These are phyloP conservation scores for Populus tomentosa DNA, from an alignment of 441 rosid species.

Conservation along the genomic window DNA sequence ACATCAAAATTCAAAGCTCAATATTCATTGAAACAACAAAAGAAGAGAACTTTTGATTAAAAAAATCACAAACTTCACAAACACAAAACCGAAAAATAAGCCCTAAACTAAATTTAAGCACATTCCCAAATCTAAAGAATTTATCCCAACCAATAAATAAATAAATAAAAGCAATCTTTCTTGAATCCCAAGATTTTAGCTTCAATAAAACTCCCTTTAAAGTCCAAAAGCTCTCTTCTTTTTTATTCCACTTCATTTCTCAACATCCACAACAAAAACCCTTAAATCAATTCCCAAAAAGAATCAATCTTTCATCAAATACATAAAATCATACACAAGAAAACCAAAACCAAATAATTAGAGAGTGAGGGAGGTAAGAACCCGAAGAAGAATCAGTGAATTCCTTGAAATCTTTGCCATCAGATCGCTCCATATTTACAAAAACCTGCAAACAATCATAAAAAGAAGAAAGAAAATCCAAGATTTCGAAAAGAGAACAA, in stretches of 20 bases:
- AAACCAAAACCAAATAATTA: not conserved
- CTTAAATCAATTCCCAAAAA: not conserved
- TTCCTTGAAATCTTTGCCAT: conserved; percentile 43
- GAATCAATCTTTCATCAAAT: not conserved
- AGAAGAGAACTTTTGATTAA: not conserved
- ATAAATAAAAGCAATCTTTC: not conserved
- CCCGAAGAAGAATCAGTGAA: conserved; percentile 50
- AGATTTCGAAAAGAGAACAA: not conserved
- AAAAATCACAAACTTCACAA: not conserved
- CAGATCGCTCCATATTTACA: conserved; percentile 63
- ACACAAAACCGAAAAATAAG: not conserved
- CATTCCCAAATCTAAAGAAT: not conserved
- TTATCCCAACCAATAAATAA: not conserved
- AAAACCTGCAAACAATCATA: conserved; percentile 14
- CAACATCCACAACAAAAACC: not conserved
- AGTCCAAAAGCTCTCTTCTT: not conserved
- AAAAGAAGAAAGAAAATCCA: not conserved
- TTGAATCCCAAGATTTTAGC: not conserved
- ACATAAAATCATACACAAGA: not conserved
- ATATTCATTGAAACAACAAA: not conserved
- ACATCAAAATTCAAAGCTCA: not conserved
- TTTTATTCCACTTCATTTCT: not conserved
- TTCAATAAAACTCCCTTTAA: not conserved
- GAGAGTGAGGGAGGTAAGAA: conserved; percentile 5
- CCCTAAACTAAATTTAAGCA: not conserved